Evolutionary conservation across 768 basidiomycete species (phyloP).

Genomic region (Lactifluus piperatus): DNA sequence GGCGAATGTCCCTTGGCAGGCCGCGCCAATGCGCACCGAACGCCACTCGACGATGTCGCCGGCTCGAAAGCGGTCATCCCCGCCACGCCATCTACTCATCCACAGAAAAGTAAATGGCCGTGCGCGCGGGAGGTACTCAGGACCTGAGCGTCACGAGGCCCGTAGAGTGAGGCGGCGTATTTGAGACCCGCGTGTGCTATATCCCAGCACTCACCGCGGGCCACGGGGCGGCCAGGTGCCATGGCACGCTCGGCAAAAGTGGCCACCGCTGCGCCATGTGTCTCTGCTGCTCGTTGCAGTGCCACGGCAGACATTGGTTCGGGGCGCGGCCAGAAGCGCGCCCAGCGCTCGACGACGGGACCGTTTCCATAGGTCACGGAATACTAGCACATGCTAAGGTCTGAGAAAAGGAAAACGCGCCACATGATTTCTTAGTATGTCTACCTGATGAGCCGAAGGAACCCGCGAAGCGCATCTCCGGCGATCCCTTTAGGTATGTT

Average conservation of each 20-base stretch:
- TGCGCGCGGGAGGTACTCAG: slow-evolving; percentile 43
- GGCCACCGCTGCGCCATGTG: slow-evolving; percentile 42
- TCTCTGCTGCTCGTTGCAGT: slow-evolving; percentile 36
- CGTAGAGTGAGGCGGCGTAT: slow-evolving; percentile 31
- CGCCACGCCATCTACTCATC: slow-evolving; percentile 41
- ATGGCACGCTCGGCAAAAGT: slow-evolving; percentile 40
- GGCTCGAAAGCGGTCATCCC: slow-evolving; percentile 41
- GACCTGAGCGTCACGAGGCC: slow-evolving; percentile 38
- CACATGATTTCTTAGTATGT: slow-evolving; percentile 26
- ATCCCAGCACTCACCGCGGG: slow-evolving; percentile 53
- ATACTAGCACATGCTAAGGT: slow-evolving; percentile 44
- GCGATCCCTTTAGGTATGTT: slow-evolving; percentile 27
- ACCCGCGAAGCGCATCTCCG: slow-evolving; percentile 24
- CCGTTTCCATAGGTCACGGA: slow-evolving; percentile 32
- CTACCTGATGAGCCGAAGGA: slow-evolving; percentile 27
- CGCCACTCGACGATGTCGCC: slow-evolving; percentile 52
- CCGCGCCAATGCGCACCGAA: slow-evolving; percentile 24
- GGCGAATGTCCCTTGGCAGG: slow-evolving; percentile 17
- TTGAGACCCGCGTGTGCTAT: slow-evolving; percentile 43
- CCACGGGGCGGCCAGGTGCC: slow-evolving; percentile 35
- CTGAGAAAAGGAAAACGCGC: slow-evolving; percentile 38
- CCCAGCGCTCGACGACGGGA: slow-evolving; percentile 28
- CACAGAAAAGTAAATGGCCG: slow-evolving; percentile 42
- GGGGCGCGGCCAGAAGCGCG: slow-evolving; percentile 34
- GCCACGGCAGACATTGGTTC: slow-evolving; percentile 27